Evolutionary conservation across 2,329 filamentous ascomycete species (phyloP).

Genomic region (Epichloe scottii): DNA sequence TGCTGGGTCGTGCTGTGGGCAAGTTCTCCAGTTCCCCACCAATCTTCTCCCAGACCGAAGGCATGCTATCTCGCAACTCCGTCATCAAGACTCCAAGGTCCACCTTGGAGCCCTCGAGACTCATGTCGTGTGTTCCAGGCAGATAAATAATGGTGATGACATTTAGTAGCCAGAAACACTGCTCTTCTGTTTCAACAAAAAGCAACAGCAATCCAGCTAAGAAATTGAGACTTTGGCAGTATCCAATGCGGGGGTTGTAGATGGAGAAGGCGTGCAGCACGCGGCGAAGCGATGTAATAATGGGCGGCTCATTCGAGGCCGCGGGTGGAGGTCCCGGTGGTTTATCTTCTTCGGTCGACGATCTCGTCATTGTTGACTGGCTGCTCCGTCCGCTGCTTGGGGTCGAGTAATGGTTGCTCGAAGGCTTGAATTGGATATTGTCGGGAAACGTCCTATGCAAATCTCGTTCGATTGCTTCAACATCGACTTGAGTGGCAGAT

Average conservation of each 20-base stretch:
- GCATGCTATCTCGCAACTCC: slow-evolving; percentile 69
- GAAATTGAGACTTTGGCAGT: slow-evolving; percentile 94
- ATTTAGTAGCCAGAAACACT: slow-evolving; percentile 84
- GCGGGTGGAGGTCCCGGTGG: slow-evolving; percentile 18
- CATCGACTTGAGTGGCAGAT: slow-evolving; percentile 56
- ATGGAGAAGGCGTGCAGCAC: slow-evolving; percentile 84
- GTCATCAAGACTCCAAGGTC: slow-evolving; percentile 91
- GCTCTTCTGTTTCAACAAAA: slow-evolving; percentile 80
- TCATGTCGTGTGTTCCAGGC: slow-evolving; percentile 83
- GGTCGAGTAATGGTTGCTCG: slow-evolving; percentile 19
- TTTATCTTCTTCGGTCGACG: slow-evolving; percentile 21
- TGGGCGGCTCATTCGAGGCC: slow-evolving; percentile 51
- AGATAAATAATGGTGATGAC: slow-evolving; percentile 83
- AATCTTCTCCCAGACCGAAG: slow-evolving; percentile 77
- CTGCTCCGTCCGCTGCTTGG: slow-evolving; percentile 21
- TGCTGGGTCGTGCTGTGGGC: slow-evolving; percentile 24
- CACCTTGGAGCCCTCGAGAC: slow-evolving; percentile 81
- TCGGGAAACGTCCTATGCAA: slow-evolving; percentile 90
- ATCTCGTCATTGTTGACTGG: slow-evolving; percentile 24
- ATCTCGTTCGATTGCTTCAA: slow-evolving; percentile 87
- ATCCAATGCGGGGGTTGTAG: slow-evolving; percentile 83
- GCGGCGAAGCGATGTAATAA: slow-evolving; percentile 69
- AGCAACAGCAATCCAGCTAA: slow-evolving; percentile 79
- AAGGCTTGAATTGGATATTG: slow-evolving; percentile 77
- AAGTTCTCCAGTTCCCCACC: slow-evolving; percentile 58